A percentile compares a stretch with the other conserved stretches of the same genome.
Evolutionary conservation across 1,139 yeast species (phyloP).

Genomic region (Hanseniaspora gamundiae): DNA sequence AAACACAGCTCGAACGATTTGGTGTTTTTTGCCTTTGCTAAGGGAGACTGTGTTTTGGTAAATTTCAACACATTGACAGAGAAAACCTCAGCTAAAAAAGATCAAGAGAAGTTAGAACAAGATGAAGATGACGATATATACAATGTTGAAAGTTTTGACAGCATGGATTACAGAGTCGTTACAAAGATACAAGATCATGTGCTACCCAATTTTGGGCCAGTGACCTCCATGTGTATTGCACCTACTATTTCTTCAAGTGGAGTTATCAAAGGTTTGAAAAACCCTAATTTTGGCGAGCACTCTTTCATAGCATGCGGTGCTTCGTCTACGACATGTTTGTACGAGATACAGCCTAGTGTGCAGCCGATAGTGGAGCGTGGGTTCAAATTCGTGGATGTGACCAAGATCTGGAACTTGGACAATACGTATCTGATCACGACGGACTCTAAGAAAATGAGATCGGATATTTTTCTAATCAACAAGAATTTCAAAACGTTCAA

Average conservation of each 20-base stretch:
- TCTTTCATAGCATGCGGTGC: slow-evolving; percentile 41
- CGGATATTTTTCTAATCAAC: slow-evolving; percentile 64
- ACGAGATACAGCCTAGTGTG: slow-evolving; percentile 50
- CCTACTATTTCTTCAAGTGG: slow-evolving; percentile 41
- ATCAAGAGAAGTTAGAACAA: slow-evolving; percentile 10
- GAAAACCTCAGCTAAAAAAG: neutral
- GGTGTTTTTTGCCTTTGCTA: slow-evolving; percentile 4
- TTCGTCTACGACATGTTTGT: slow-evolving; percentile 23
- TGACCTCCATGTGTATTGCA: slow-evolving; percentile 59
- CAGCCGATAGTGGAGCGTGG: slow-evolving; percentile 53
- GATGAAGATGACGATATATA: slow-evolving; percentile 21
- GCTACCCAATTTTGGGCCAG: slow-evolving; percentile 61
- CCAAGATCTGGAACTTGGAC: slow-evolving; percentile 60
- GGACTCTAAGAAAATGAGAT: slow-evolving; percentile 47
- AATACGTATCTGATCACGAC: slow-evolving; percentile 60
- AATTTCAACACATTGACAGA: slow-evolving; percentile 4
- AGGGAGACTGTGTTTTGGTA: slow-evolving; percentile 7
- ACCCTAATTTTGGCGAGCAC: slow-evolving; percentile 49
- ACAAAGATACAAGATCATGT: slow-evolving; percentile 21
- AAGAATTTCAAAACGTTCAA: slow-evolving; percentile 36
- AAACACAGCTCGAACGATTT: slow-evolving; percentile 1
- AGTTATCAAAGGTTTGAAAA: slow-evolving; percentile 40
- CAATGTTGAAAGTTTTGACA: slow-evolving; percentile 20
- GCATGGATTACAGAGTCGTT: slow-evolving; percentile 14
- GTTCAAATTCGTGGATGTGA: slow-evolving; percentile 61